Conservation (phyloP, 2,329 filamentous ascomycete genomes). For the Gnomoniopsis smithogilvyi region DNA sequence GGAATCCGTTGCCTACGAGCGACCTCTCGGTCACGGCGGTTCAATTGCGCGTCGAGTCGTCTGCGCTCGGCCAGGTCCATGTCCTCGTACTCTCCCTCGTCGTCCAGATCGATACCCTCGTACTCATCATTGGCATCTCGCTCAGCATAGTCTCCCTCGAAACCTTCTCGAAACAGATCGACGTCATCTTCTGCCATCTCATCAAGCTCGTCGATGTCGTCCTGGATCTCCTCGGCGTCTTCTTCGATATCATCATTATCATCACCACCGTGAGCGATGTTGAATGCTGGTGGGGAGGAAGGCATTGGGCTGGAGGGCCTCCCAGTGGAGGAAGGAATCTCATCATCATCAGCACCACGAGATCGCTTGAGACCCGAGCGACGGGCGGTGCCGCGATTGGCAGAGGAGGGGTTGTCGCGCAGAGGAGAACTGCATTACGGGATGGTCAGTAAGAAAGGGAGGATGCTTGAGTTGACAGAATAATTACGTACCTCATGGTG, state of each 20-base stretch:
- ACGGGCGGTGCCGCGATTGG: constrained; percentile 67
- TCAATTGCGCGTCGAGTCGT: constrained; percentile 68
- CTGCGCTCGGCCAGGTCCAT: constrained; percentile 66
- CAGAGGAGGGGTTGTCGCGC: constrained; percentile 75
- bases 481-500: constrained; percentile 15
- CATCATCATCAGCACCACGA: constrained; percentile 40
- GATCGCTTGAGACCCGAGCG: constrained; percentile 54
- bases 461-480: background rate
- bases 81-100: constrained; percentile 70
- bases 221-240: constrained; percentile 64
- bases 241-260: constrained; percentile 71
- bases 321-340: constrained; percentile 48
- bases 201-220: constrained; percentile 74
- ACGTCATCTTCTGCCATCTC: constrained; percentile 80
- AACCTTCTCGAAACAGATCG: constrained; percentile 72
- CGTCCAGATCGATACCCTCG: constrained; percentile 69
- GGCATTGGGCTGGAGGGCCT: constrained; percentile 60
- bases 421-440: constrained; percentile 67
- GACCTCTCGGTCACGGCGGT: constrained; percentile 70
- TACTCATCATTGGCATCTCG: constrained; percentile 68
- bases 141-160: constrained; percentile 67
- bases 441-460: constrained; percentile 21
- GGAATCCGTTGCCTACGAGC: constrained; percentile 65
- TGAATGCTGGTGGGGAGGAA: constrained; percentile 62
- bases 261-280: constrained; percentile 64